Base-by-base conservation (phyloP, 306 rosid genomes). In the Bauhinia variegata region DNA sequence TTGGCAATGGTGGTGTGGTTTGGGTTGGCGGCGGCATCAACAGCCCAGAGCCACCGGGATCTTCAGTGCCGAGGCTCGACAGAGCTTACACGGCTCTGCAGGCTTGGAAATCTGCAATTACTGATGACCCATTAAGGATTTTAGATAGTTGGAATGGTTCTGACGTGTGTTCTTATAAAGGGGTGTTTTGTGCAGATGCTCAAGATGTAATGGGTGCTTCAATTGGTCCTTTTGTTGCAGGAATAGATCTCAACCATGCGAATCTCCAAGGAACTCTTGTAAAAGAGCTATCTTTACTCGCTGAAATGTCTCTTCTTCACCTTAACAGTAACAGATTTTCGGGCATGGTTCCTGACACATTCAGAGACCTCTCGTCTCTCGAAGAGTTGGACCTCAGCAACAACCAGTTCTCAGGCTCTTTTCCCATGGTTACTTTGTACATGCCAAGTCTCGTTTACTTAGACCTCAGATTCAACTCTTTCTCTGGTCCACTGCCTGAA, bases 191-290 rank as follows among this genome's bases (percentile, higher is more conserved):
- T 78, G 73, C 86, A 33, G 79, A 77, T 18, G 70, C 78, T 60
- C 78, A 76, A 57, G 75, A 66, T 36, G 82, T 64, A 62, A 67
- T 44, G 72, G 82, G 18, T 19, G 58, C 75, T 18, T 38, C 89
- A 9, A 36, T 78, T 55, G 73, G 43, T 11, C 78, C 81, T 19
- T 63, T 82, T 52, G 85, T 93, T 19, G 89, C 85, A 6, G 97
- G 92, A 48, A 90, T 90, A 79, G 97, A 93, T 85, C 97, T 93
- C 74, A 93, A 93, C 78, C 97, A 90, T 71, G 99, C 95, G 49
- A 83, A 88, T 77, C 96, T 93, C 53, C 51, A 75, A 79, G 99
- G 99, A 64, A 79, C 73, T 42, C 89, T 93, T 0, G 95, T 93
- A 17, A 82, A 82, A 30, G 95, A 93, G 54, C 85, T 93, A 50